phyloP scores from a whole-genome alignment of 2,329 filamentous ascomycete genomes.

The Zymoseptoria brevis region DNA sequence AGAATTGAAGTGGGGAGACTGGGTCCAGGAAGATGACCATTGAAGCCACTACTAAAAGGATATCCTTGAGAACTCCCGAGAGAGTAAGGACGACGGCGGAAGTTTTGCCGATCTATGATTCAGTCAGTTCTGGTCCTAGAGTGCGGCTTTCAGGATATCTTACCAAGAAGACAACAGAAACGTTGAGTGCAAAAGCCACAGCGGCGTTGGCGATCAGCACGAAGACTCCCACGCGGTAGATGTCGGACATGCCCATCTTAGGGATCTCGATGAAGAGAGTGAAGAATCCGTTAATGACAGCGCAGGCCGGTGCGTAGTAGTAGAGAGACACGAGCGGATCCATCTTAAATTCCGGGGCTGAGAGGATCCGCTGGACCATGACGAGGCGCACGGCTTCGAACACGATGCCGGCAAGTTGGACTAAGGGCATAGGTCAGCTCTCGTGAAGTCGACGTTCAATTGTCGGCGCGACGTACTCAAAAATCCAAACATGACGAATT shows the following conservation, averaged over 20 bases:
- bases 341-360: constrained; percentile 83
- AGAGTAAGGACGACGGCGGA: constrained; percentile 79
- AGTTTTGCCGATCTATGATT: constrained; percentile 69
- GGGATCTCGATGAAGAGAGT: constrained; percentile 69
- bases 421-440: constrained; percentile 28
- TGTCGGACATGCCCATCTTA: constrained; percentile 58
- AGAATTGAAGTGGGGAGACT: constrained; percentile 67
- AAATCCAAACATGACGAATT: constrained; percentile 76
- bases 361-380: constrained; percentile 76
- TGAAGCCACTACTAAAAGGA: constrained; percentile 69
- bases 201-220: constrained; percentile 69
- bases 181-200: constrained; percentile 72
- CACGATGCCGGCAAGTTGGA: constrained; percentile 67
- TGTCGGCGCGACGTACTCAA: constrained; percentile 30
- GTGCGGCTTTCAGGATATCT: constrained; percentile 27
- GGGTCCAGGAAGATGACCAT: constrained; percentile 76
- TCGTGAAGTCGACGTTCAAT: background rate
- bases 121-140: constrained; percentile 5
- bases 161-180: constrained; percentile 80
- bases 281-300: constrained; percentile 68
- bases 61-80: constrained; percentile 81
- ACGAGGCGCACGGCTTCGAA: constrained; percentile 78
- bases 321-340: constrained; percentile 84
- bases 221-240: constrained; percentile 64
- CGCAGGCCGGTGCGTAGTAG: constrained; percentile 82